Evolutionary conservation across 1,284 basidiomycete genomes (phyloP).

Genomic region (Hypsizygus ulmarius): DNA sequence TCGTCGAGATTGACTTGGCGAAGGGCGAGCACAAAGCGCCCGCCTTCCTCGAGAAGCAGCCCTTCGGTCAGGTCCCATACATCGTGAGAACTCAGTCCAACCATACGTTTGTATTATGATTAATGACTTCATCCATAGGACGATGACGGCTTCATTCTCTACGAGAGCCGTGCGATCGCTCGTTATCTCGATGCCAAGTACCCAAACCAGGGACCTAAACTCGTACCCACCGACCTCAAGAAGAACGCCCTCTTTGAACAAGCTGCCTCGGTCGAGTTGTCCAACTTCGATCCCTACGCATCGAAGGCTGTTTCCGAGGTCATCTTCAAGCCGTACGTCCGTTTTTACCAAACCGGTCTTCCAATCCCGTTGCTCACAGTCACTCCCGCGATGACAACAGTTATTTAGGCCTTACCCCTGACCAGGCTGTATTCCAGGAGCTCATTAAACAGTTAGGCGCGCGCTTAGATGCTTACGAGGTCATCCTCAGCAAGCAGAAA

Average conservation of each 20-base stretch:
- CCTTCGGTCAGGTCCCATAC: slow-evolving; percentile 67
- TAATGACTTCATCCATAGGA: slow-evolving; percentile 10
- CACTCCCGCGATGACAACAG: slow-evolving; percentile 2
- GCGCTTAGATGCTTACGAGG: slow-evolving; percentile 13
- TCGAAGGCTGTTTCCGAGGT: slow-evolving; percentile 35
- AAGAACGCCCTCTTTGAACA: slow-evolving; percentile 50
- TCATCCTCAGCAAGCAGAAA: slow-evolving; percentile 16
- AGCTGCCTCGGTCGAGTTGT: slow-evolving; percentile 48
- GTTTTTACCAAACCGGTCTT: background rate
- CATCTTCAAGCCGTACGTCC: slow-evolving; percentile 44
- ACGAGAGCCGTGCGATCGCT: slow-evolving; percentile 46
- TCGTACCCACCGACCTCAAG: slow-evolving; percentile 33
- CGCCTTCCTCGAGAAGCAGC: slow-evolving; percentile 47
- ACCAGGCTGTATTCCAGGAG: slow-evolving; percentile 31
- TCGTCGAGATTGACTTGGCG: slow-evolving; percentile 40
- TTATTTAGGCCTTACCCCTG: slow-evolving; percentile 21
- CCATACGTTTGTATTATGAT: background rate
- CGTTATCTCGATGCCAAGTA: slow-evolving; percentile 42
- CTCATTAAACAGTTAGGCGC: slow-evolving; percentile 6
- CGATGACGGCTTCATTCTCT: slow-evolving; percentile 32
- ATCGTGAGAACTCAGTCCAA: slow-evolving; percentile 37
- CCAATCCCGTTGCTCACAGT: background rate
- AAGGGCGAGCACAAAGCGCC: slow-evolving; percentile 48
- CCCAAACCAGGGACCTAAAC: slow-evolving; percentile 30
- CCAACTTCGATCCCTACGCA: slow-evolving; percentile 46